Conservation (phyloP, 352 stramenopile species). For the Peronospora tabacina region DNA sequence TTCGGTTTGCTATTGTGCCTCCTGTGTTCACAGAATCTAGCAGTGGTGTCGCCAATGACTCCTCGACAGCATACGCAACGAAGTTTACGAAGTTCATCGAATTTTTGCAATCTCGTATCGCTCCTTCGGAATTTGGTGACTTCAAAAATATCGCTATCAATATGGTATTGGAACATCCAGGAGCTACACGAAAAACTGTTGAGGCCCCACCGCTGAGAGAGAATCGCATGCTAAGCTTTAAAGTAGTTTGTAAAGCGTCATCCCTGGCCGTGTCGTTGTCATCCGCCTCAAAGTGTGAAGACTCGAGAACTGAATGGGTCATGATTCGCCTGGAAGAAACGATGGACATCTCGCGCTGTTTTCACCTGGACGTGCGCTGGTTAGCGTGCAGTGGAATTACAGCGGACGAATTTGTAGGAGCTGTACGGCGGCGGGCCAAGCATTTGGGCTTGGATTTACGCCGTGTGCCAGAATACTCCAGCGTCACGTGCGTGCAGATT, state of each 20-base stretch:
- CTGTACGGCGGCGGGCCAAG: conserved; percentile 54
- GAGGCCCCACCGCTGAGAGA: conserved; percentile 9
- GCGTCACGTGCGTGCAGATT: conserved; percentile 63
- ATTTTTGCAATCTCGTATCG: conserved; percentile 52
- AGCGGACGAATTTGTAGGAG: conserved; percentile 65
- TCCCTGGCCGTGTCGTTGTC: conserved; percentile 17
- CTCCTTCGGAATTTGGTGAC: conserved; percentile 40
- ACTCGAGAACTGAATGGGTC: conserved; percentile 63
- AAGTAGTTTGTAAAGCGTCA: conserved; percentile 32
- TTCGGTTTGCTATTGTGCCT: conserved; percentile 62
- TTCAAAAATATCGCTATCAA: conserved; percentile 45
- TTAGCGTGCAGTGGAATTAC: conserved; percentile 70
- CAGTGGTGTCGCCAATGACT: conserved; percentile 2
- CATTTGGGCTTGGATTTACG: conserved; percentile 58
- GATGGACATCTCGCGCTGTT: conserved; percentile 48
- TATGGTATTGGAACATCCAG: conserved; percentile 26
- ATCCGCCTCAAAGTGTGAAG: conserved; percentile 19
- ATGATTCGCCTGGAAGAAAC: conserved; percentile 62
- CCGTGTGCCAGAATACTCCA: conserved; percentile 68
- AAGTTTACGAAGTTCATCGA: conserved; percentile 61
- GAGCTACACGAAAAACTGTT: background rate
- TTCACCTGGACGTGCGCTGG: conserved; percentile 70
- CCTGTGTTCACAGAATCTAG: conserved; percentile 14
- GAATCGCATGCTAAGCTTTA: conserved; percentile 41
- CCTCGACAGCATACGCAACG: conserved; percentile 28